Percentiles rank a stretch among this genome's conserved stretches.
Conservation (phyloP, 345 rosid species). For the Citrus sp. region DNA sequence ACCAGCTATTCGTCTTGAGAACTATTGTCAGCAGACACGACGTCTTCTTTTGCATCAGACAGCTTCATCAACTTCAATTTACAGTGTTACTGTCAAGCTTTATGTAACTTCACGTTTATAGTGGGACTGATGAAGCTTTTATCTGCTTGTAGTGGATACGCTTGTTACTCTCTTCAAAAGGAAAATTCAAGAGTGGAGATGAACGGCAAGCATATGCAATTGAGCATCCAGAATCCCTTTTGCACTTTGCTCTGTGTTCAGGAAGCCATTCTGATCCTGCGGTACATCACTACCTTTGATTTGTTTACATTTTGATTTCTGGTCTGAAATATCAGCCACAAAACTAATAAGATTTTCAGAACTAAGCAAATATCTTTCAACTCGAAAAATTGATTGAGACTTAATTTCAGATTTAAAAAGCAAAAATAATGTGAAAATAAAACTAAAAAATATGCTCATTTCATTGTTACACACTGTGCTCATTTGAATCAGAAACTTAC, state of each 20-base stretch:
- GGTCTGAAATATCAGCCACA: background rate
- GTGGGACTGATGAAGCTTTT: constrained; percentile 17
- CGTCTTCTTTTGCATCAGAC: background rate
- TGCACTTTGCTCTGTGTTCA: constrained; percentile 80
- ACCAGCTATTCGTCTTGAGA: background rate
- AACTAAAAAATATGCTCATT: background rate
- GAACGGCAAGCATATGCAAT: constrained; percentile 62
- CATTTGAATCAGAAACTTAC: background rate
- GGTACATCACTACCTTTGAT: constrained; percentile 38
- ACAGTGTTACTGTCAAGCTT: background rate
- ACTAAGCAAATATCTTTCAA: background rate
- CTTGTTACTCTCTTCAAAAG: constrained; percentile 54
- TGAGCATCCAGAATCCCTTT: constrained; percentile 64
- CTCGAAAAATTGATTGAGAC: background rate
- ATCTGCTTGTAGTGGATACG: constrained; percentile 73
- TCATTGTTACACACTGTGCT: background rate
- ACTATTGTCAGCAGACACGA: background rate
- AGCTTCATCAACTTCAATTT: background rate
- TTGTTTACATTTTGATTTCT: background rate
- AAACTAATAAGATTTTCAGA: background rate
- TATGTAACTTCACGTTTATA: background rate
- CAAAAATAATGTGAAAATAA: background rate
- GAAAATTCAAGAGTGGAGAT: constrained; percentile 76
- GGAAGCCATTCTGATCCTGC: constrained; percentile 99
- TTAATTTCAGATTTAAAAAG: background rate